Base-by-base conservation (phyloP, 345 rosid genomes). In the Syzygium aqueum region DNA sequence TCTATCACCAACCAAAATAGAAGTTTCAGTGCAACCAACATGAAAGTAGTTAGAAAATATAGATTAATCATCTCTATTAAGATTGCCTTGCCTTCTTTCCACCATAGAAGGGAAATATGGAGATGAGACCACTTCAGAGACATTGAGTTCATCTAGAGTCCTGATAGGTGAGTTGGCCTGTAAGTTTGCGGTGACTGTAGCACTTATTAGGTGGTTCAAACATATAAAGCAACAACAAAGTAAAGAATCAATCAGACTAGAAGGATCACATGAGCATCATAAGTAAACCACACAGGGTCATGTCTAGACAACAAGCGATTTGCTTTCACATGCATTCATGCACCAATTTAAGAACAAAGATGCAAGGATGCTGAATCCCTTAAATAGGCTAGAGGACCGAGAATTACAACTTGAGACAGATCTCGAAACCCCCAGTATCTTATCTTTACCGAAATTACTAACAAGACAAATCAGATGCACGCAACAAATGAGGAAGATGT, bases 121-220 rank as follows among this genome's bases (percentile, higher is more conserved):
- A 88, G 95, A 91, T 54, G 96, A 87, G 87, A 91, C 91, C 88
- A 92, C 95, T 91, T 95, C 98, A 53, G 89, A 89, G 87, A 96
- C 96, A 88, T 86, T 89, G 78, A 97, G 92, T 88, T 97, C 98
- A 61, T 94, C 98, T 85, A 97, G 91, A 82, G 94, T 93, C 92
- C 95, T 93, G 90, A 94, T 80, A 43, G 99, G 98, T 54, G 99
- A 97, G 73, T 90, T 93, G 86, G 98, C 98, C 98, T 97, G 89
- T 51, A 92, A 57, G 87, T 63, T 59, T 63, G 22, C 57, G 61
- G 84, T 11, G 40, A 84, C 57, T 49, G 43, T 25, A 88, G 46
- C 53, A 67, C 40, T 53, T 49, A 33, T 59, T 84, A 88, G 85
- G 59, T 25, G 67, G 43, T 50, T 87, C 59, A 54, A 56, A 56